phyloP scores from a whole-genome alignment of 495 filamentous ascomycete species.

The Aspergillus heteromorphus region DNA sequence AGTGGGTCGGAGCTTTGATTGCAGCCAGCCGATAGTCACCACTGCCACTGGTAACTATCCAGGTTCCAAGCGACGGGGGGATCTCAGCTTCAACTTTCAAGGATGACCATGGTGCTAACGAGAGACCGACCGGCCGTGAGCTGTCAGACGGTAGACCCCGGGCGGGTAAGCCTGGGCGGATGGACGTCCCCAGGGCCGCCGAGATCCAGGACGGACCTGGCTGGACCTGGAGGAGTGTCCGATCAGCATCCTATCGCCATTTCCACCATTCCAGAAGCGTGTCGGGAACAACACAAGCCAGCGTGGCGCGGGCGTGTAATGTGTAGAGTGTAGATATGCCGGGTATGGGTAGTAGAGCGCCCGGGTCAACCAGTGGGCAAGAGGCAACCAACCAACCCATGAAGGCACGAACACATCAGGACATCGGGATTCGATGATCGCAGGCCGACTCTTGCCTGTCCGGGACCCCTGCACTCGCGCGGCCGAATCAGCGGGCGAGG shows the following conservation, averaged over 20 bases:
- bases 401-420: not conserved
- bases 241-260: not conserved
- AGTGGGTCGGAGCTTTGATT: not conserved
- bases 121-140: not conserved
- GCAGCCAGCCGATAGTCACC: too few relatives aligned
- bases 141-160: not conserved
- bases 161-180: not conserved
- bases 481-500: not conserved
- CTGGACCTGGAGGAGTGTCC: not conserved
- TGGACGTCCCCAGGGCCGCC: not conserved
- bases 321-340: not conserved
- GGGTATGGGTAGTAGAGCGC: not conserved
- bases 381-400: not conserved
- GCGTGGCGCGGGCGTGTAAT: constrained; percentile 1
- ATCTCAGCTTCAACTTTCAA: not conserved
- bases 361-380: not conserved
- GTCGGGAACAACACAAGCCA: not conserved
- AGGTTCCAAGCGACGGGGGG: not conserved
- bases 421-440: not conserved
- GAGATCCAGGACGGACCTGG: too few relatives aligned
- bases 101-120: constrained; percentile 4
- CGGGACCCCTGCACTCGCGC: not conserved
- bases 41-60: not conserved
- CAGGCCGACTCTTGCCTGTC: not conserved
- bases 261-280: not conserved